Conservation (phyloP, 2,329 filamentous ascomycete genomes). For the Sporothrix variecibatus region DNA sequence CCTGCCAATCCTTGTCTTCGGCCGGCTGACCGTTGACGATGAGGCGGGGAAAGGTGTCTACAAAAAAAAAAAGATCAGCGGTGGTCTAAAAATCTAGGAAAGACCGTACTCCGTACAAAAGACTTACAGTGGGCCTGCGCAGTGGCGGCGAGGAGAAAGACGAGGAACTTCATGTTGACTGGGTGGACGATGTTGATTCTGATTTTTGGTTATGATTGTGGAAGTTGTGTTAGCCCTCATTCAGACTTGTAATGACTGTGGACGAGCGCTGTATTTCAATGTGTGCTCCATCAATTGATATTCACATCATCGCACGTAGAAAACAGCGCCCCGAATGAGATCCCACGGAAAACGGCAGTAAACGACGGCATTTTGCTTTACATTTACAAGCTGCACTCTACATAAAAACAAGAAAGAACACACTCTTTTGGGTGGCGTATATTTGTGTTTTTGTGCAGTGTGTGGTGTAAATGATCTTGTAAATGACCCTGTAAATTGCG, state of each 20-base stretch:
- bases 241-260: neutral
- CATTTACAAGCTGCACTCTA: neutral
- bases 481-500: neutral
- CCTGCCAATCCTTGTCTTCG: constrained; percentile 35
- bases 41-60: constrained; percentile 33
- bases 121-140: constrained; percentile 35
- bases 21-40: constrained; percentile 29
- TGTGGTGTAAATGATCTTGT: constrained; percentile 2
- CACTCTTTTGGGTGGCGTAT: neutral
- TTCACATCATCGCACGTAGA: too few species aligned
- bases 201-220: too few species aligned
- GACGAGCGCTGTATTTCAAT: neutral
- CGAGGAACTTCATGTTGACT: constrained; percentile 32
- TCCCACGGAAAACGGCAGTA: neutral
- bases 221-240: neutral
- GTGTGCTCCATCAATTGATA: too few species aligned
- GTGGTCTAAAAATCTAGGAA: neutral
- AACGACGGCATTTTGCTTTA: neutral
- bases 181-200: neutral
- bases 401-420: neutral
- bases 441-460: constrained; percentile 1
- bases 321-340: too few species aligned
- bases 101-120: neutral
- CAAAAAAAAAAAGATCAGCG: neutral
- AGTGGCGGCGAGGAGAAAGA: constrained; percentile 32